Evolutionary conservation across 768 basidiomycete species (phyloP), one percentile per base, ranked within the genome.

Genomic region (Boletus barrowsii): DNA sequence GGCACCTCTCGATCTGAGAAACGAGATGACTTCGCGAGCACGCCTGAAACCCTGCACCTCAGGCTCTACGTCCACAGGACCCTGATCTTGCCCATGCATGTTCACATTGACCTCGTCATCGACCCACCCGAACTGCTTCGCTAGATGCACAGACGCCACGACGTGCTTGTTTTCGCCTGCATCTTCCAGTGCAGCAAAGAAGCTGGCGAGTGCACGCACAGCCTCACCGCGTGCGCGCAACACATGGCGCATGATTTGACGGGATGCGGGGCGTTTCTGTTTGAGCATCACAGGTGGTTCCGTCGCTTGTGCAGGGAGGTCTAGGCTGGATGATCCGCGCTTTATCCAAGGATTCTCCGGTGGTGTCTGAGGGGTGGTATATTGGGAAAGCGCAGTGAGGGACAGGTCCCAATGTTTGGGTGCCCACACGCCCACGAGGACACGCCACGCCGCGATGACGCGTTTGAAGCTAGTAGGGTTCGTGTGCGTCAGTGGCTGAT

Each of bases 341-440:
- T 84, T 82, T 24, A 92, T 72, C 88, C 88, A 93, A 1, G 81
- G 82, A 60, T 79, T 92, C 62, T 82, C 81, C 8, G 86, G 80
- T 1, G 89, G 90, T 11, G 76, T 74, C 17, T 70, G 70, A 4
- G 89, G 88, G 15, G 79, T 82, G 9, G 81, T 89, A 67, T 90
- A 92, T 53, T 81, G 84, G 14, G 84, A 76, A 47, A 96, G 79
- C 4, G 88, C 83, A n/a, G 81, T 66, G 24, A 89, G 68, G 5
- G 90, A 82, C 42, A 95, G 75, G 59, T 97, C 95, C 85, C 87
- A 91, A 42, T 74, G 76, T 67, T 82, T 85, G 6, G 95, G 94
- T 1, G 81, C 80, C 97, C 97, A 98, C 13, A 98, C 84, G 8
- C 95, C 97, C 58, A 98, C 82, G 14, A 99, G 81, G n/a, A 97